Evolutionary conservation across 345 rosid species (phyloP).

Genomic region (Turritis glabra): DNA sequence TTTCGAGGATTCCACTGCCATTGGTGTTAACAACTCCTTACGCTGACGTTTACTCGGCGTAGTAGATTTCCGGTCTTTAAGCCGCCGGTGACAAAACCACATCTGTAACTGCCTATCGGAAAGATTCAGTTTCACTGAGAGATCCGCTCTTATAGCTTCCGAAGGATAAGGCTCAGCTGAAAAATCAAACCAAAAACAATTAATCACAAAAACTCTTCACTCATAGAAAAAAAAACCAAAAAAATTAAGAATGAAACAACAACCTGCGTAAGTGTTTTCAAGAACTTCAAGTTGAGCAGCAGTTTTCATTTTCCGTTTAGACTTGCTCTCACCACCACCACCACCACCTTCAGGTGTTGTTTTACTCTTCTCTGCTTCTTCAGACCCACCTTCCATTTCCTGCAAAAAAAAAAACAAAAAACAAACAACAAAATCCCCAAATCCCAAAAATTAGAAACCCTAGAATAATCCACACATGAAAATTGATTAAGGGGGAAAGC

Average conservation of each 20-base stretch:
- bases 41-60: slow-evolving; percentile 50
- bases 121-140: slow-evolving; percentile 71
- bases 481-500: slow-evolving; percentile 22
- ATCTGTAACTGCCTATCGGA: slow-evolving; percentile 92
- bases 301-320: slow-evolving; percentile 91
- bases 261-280: slow-evolving; percentile 80
- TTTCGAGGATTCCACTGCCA: slow-evolving; percentile 1
- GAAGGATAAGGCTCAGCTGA: slow-evolving; percentile 78
- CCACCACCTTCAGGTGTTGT: slow-evolving; percentile 52
- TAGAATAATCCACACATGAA: slow-evolving; percentile 12
- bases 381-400: slow-evolving; percentile 53
- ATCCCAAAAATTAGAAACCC: slow-evolving; percentile 26
- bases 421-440: slow-evolving; percentile 11
- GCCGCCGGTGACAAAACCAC: slow-evolving; percentile 96
- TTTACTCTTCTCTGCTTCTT: slow-evolving; percentile 64
- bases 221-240: neutral
- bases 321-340: slow-evolving; percentile 44
- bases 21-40: slow-evolving; percentile 45
- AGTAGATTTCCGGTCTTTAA: slow-evolving; percentile 76
- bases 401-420: neutral
- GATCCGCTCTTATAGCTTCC: slow-evolving; percentile 68
- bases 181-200: neutral
- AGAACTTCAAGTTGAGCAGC: slow-evolving; percentile 87
- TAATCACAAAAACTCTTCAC: neutral
- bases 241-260: neutral